Percentiles rank a stretch among this genome's conserved stretches.
phyloP scores from a whole-genome alignment of 306 rosid genomes.

The Pyrus betulifolia region DNA sequence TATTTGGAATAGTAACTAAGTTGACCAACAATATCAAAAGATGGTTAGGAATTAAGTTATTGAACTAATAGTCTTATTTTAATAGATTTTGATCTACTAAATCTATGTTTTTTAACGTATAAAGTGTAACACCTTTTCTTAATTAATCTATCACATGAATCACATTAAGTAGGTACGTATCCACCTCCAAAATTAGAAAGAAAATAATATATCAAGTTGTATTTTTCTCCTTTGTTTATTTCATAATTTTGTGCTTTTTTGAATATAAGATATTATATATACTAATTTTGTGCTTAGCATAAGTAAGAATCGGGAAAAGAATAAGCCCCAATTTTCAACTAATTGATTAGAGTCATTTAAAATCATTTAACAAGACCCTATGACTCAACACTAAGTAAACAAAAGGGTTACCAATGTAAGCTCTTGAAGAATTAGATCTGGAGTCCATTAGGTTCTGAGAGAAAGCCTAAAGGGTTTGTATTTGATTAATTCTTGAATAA shows the following conservation, averaged over 20 bases:
- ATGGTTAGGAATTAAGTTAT: neutral
- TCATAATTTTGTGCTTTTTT: neutral
- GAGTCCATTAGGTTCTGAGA: too few species aligned
- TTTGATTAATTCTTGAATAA: too few species aligned
- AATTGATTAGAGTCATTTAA: neutral
- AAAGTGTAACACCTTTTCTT: conserved; percentile 1
- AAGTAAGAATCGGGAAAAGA: neutral
- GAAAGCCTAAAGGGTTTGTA: too few species aligned
- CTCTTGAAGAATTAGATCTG: too few species aligned
- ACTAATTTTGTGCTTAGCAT: neutral
- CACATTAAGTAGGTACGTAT: neutral
- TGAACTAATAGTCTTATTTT: neutral
- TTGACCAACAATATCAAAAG: neutral
- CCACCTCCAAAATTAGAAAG: neutral
- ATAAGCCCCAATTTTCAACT: neutral
- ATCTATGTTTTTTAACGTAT: neutral
- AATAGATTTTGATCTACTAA: neutral
- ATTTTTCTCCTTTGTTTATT: neutral
- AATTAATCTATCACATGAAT: neutral
- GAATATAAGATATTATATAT: too few species aligned
- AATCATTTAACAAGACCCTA: neutral
- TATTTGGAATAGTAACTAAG: neutral
- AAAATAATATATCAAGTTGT: neutral
- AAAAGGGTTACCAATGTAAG: too few species aligned
- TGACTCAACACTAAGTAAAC: too few species aligned